Evolutionary conservation across 345 rosid genomes (phyloP).

Genomic region (Orychophragmus violaceus): DNA sequence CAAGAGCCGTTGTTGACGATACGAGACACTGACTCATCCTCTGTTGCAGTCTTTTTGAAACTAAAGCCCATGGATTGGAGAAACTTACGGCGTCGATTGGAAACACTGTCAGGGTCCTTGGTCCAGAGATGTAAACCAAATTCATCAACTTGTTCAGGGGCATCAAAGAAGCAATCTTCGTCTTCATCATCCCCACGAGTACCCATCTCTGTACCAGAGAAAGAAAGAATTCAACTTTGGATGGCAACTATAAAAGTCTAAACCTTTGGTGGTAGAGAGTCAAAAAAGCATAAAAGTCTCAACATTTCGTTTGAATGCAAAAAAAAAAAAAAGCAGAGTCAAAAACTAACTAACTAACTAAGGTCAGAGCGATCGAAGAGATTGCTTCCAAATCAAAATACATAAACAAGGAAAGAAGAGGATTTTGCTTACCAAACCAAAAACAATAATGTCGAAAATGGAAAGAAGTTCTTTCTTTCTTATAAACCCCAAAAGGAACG

Average conservation of each 20-base stretch:
- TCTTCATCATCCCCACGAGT: conserved; percentile 44
- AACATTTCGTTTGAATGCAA: too few relatives aligned
- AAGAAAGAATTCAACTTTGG: conserved; percentile 20
- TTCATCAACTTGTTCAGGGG: conserved; percentile 35
- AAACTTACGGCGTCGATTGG: conserved; percentile 38
- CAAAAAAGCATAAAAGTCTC: too few relatives aligned
- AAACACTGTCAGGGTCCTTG: conserved; percentile 33
- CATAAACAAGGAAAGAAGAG: not conserved
- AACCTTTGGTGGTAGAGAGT: not conserved
- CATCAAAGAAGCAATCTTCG: conserved; percentile 62
- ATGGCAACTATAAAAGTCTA: conserved; percentile 14
- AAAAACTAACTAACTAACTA: conserved; percentile 7
- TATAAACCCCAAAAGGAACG: not conserved
- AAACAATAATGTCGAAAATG: not conserved
- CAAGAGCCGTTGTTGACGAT: not conserved
- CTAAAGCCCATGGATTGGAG: conserved; percentile 37
- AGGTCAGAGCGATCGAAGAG: not conserved
- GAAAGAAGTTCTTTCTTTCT: not conserved
- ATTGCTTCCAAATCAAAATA: conserved; percentile 10
- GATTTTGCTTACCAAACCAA: conserved; percentile 9
- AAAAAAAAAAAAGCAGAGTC: conserved; percentile 8
- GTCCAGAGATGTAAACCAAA: conserved; percentile 35
- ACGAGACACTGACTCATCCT: too few relatives aligned
- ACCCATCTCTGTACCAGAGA: conserved; percentile 18
- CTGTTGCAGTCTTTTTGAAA: conserved; percentile 9